Conservation (phyloP, 2,329 filamentous ascomycete species). For the Trichophyton rubrum region DNA sequence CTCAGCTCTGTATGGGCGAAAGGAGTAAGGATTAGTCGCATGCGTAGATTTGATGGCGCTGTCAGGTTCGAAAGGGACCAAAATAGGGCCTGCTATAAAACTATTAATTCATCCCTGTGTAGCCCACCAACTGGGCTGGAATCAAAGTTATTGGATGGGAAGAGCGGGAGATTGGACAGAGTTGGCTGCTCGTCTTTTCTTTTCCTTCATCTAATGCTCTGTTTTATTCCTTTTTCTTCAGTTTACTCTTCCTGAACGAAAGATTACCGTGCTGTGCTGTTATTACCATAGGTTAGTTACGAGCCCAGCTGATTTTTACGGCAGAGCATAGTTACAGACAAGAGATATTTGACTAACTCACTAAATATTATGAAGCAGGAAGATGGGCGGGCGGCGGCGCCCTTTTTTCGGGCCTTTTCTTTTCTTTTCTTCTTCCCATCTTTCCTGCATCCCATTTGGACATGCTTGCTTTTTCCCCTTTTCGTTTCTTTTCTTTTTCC, state of each 20-base stretch:
- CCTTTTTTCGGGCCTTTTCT: constrained; percentile 8
- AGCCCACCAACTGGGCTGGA: constrained; percentile 9
- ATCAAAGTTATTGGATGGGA: constrained; percentile 13
- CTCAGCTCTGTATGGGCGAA: neutral
- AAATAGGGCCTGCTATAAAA: constrained; percentile 9
- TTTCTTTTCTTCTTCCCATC: constrained; percentile 9
- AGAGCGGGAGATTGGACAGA: constrained; percentile 13
- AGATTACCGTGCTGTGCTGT: neutral
- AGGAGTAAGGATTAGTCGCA: constrained; percentile 4
- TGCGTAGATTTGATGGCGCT: constrained; percentile 3
- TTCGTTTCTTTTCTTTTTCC: neutral
- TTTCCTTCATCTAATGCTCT: no score
- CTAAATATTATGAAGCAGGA: constrained; percentile 1
- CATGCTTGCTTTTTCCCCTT: constrained; percentile 3
- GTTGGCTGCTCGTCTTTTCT: constrained; percentile 5
- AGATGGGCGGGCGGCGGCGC: constrained; percentile 8
- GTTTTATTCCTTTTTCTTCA: no score
- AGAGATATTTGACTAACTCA: no score
- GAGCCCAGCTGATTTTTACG: constrained; percentile 7
- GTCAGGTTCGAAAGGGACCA: constrained; percentile 6
- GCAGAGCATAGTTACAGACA: no score
- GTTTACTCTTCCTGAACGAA: constrained; percentile 5
- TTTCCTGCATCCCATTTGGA: constrained; percentile 2
- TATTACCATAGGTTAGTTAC: constrained; percentile 9
- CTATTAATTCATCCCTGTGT: constrained; percentile 10